Evolutionary conservation across 495 filamentous ascomycete genomes (phyloP), one percentile per base, ranked within the genome.

Genomic region (Chlorociboria aeruginascens): DNA sequence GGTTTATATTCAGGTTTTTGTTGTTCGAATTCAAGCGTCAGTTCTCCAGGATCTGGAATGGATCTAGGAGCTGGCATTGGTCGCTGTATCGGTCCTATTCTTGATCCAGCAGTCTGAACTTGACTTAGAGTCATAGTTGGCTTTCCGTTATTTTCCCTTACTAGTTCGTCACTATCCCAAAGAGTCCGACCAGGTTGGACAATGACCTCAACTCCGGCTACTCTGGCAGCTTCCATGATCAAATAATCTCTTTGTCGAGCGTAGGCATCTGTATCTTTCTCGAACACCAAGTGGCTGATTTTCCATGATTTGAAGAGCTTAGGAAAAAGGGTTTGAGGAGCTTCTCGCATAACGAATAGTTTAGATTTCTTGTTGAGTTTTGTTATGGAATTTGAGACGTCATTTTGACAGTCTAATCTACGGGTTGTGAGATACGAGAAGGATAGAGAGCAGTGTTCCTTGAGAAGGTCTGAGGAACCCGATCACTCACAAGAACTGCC

Each of bases 191-290:
- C 81, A 44, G 67, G 69, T 41, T 61, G 69, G 14, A 72, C 60
- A 29, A 85, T 65, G 0, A 85, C 76, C 51, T 83, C 57, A 9
- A 85, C 77, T 0, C 81, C 82, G 1, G 73, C 76, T 40, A 79
- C 62, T 50, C 74, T 66, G 1, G 81, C 82, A 30, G 77, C 49
- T 6, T 64, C 59, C 11, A 71, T 63, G 31, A 85, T 67, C 8
- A 58, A 56, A 35, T 59, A 66, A 61, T 86, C 82, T 32, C 82
- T 60, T 12, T 77, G 68, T 8, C 70, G 64, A 3, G 74, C 82
- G 58, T 85, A 85, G 0, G 78, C 68, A 63, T 85, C 82, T 2
- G 79, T 82, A 49, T 86, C 82, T 52, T 79, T 82, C 58, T 85
- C 81, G 54, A 85, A 86, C 0, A 84, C 82, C 3, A 85, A 60